phyloP scores from a whole-genome alignment of 2,329 filamentous ascomycete species.

The Beauveria rudraprayagi region DNA sequence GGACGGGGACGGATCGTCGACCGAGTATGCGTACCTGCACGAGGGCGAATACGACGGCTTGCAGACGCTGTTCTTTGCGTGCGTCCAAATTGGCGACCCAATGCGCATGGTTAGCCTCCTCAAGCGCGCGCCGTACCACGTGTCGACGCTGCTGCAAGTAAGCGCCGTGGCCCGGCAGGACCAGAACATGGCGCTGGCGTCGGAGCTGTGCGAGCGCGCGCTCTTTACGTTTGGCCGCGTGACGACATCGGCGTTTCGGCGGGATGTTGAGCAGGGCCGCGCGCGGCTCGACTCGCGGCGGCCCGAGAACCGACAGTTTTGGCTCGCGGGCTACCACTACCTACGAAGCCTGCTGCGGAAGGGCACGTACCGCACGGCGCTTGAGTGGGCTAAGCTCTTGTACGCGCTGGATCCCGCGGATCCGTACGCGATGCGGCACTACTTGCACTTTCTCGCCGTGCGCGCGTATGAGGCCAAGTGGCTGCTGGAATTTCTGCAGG shows the following conservation, averaged over 20 bases:
- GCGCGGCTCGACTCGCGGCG: slow-evolving; percentile 73
- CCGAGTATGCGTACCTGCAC: slow-evolving; percentile 71
- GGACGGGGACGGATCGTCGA: slow-evolving; percentile 43
- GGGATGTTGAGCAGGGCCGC: slow-evolving; percentile 66
- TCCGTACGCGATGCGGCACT: slow-evolving; percentile 73
- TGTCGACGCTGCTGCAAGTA: slow-evolving; percentile 88
- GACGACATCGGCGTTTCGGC: slow-evolving; percentile 72
- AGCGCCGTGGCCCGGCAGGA: slow-evolving; percentile 89
- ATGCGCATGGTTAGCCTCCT: slow-evolving; percentile 73
- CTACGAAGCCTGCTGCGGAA: slow-evolving; percentile 78
- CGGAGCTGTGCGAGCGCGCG: slow-evolving; percentile 82
- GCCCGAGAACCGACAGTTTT: slow-evolving; percentile 86
- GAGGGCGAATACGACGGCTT: slow-evolving; percentile 64
- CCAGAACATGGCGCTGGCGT: slow-evolving; percentile 75
- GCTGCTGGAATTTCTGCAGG: slow-evolving; percentile 60
- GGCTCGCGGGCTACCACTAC: slow-evolving; percentile 83
- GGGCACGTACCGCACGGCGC: slow-evolving; percentile 86
- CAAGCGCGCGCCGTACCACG: slow-evolving; percentile 60
- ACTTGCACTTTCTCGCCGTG: slow-evolving; percentile 79
- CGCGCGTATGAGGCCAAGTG: slow-evolving; percentile 69
- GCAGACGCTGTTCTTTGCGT: slow-evolving; percentile 67
- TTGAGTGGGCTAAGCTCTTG: slow-evolving; percentile 88
- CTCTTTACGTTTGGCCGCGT: slow-evolving; percentile 91
- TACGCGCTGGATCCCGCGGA: slow-evolving; percentile 68
- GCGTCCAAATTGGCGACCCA: slow-evolving; percentile 77